Base-by-base conservation (phyloP, 2,329 filamentous ascomycete species). In the Fusarium fracticaudum region DNA sequence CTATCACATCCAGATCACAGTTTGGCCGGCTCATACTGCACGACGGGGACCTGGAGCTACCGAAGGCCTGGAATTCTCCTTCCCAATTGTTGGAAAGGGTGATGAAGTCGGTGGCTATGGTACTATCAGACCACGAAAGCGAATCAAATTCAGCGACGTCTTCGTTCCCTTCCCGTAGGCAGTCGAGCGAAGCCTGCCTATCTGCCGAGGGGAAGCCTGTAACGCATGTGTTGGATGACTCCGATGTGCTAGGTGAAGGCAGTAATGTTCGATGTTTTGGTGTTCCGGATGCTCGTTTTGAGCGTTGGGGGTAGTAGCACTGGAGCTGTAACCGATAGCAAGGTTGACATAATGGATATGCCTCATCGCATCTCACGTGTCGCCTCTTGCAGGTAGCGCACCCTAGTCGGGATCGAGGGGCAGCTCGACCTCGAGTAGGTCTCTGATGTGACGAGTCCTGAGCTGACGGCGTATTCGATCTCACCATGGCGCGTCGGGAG, bases 301-400 rank as follows among this genome's bases (percentile, higher is more conserved):
- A 50, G 22, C 31, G 62, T 10, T 37, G 22, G 5, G 29, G 45
- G 29, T 63, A 63, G 10, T 54, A 53, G 22, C 63, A 65, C 0
- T 63, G 58, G 4, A 63, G 63, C 18, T 45, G 33, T 3, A 65
- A 20, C 6, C 63, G 45, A 26, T 8, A 47, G 14, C 63, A 65
- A 31, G 18, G 63, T 17, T 24, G 47, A 53, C 63, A 65, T 10
- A n/a, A 40, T 7, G 63, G 63, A 29, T 54, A 29, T 20, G 15
- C 33, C 26, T 65, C 63, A 33, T 65, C 59, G 8, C 63, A 65
- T 13, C 63, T 45, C 10, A 65, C 63, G 3, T 65, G 63, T 5
- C 63, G 26, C 17, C 40, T 33, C 8, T 65, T 65, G 4, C 63
- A 65, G 0, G 58, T 38, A 7, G 58, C 29, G 20, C 63, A 63